A percentile compares a stretch with the other conserved stretches of the same genome.
Evolutionary conservation across 2,329 filamentous ascomycete species (phyloP).

Genomic region (Talaromyces albobiverticillius): DNA sequence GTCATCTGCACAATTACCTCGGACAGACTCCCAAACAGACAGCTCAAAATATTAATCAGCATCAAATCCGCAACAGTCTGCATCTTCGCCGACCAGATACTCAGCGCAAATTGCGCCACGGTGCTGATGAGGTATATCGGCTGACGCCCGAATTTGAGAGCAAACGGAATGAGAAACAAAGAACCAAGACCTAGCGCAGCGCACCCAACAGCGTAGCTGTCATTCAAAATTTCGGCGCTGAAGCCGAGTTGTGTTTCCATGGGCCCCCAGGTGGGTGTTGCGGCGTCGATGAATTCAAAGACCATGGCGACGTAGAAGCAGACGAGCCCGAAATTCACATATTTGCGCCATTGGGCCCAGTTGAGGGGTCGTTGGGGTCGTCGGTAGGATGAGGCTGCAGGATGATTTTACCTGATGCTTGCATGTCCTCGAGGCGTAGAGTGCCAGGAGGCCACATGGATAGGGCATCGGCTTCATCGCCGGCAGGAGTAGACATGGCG

Average conservation of each 20-base stretch:
- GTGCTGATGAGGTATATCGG: slow-evolving; percentile 46
- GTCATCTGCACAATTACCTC: slow-evolving; percentile 50
- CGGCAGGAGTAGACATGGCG: too few relatives aligned
- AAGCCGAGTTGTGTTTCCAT: slow-evolving; percentile 45
- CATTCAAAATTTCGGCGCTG: slow-evolving; percentile 41
- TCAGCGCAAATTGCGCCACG: slow-evolving; percentile 32
- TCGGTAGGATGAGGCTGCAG: slow-evolving; percentile 30
- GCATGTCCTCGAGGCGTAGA: too few relatives aligned
- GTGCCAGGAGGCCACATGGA: too few relatives aligned
- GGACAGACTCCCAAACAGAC: slow-evolving; percentile 43
- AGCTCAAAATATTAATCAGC: slow-evolving; percentile 42
- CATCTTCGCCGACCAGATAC: slow-evolving; percentile 46
- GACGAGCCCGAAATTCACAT: slow-evolving; percentile 24
- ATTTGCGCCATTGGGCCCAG: slow-evolving; percentile 23
- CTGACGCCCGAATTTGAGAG: slow-evolving; percentile 47
- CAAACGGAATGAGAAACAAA: slow-evolving; percentile 45
- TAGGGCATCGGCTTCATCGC: too few relatives aligned
- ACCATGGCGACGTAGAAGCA: slow-evolving; percentile 22
- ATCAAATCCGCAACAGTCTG: slow-evolving; percentile 44
- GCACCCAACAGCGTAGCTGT: slow-evolving; percentile 45
- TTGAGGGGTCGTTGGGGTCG: slow-evolving; percentile 33
- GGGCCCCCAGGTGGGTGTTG: slow-evolving; percentile 43
- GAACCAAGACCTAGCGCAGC: slow-evolving; percentile 43
- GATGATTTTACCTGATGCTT: neutral
- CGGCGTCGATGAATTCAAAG: slow-evolving; percentile 32